These are phyloP conservation scores for Nigrospora oryzae DNA, from an alignment of 2,329 filamentous ascomycete species.

Conservation along the genomic window DNA sequence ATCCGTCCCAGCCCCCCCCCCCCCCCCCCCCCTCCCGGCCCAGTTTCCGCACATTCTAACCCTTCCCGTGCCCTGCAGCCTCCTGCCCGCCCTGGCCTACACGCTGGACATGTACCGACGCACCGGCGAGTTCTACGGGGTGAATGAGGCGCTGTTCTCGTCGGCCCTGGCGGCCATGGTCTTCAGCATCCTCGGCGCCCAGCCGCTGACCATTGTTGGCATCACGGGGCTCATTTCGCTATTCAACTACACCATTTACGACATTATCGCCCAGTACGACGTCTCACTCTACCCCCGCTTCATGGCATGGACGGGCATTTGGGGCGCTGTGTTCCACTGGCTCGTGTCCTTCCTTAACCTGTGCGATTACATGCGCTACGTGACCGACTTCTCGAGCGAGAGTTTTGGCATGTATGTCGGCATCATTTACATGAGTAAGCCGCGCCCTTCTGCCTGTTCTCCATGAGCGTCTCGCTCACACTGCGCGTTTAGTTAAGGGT, in stretches of 20 bases:
- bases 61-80: slow-evolving; percentile 15
- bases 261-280: slow-evolving; percentile 42
- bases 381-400: slow-evolving; percentile 47
- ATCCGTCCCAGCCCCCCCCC: neutral
- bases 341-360: slow-evolving; percentile 40
- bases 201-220: slow-evolving; percentile 48
- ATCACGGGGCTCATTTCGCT: slow-evolving; percentile 45
- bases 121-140: slow-evolving; percentile 44
- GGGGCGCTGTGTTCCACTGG: slow-evolving; percentile 50
- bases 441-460: too few relatives aligned
- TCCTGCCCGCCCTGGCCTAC: slow-evolving; percentile 50
- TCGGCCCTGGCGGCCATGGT: slow-evolving; percentile 46
- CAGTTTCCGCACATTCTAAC: slow-evolving; percentile 10
- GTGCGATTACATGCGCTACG: slow-evolving; percentile 50
- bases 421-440: slow-evolving; percentile 43
- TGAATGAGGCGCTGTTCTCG: slow-evolving; percentile 47
- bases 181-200: slow-evolving; percentile 40
- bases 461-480: slow-evolving; percentile 16
- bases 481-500: slow-evolving; percentile 34
- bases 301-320: slow-evolving; percentile 48
- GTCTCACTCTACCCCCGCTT: slow-evolving; percentile 41
- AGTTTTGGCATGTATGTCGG: slow-evolving; percentile 46
- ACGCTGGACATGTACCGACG: slow-evolving; percentile 48
- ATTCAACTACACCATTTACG: slow-evolving; percentile 53
- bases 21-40: too few relatives aligned